Conservation (phyloP, 164 flowering plant species). For the Vitis riparia region DNA sequence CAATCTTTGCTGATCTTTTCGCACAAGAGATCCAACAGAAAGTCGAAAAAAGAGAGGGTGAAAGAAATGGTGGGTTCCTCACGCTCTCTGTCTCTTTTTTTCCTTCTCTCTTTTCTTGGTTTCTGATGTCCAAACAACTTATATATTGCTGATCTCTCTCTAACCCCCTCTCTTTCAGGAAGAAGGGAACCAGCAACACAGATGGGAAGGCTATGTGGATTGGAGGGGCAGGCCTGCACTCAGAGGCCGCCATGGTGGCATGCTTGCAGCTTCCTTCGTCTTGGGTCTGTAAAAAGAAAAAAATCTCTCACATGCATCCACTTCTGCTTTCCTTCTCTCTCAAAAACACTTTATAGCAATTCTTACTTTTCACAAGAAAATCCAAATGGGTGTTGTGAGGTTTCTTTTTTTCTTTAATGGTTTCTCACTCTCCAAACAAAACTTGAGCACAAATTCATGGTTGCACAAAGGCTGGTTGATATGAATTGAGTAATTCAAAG, state of each 20-base stretch:
- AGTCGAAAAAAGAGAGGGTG: conserved; percentile 3
- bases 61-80: conserved; percentile 46
- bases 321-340: too few relatives aligned
- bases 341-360: too few relatives aligned
- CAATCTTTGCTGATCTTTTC: conserved; percentile 15
- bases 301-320: too few relatives aligned
- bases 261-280: conserved; percentile 41
- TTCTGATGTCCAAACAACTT: not conserved
- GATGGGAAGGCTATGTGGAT: conserved; percentile 57
- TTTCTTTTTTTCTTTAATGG: not conserved
- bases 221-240: conserved; percentile 36
- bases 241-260: conserved; percentile 44
- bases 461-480: not conserved
- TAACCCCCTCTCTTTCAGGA: conserved; percentile 27
- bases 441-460: too few relatives aligned
- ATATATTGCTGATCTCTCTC: too few relatives aligned
- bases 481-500: not conserved
- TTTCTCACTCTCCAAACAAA: too few relatives aligned
- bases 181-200: conserved; percentile 26
- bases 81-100: not conserved
- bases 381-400: not conserved
- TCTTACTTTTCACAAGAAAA: too few relatives aligned
- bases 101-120: not conserved
- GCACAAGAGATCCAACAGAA: conserved; percentile 10
- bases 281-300: conserved; percentile 21